These are phyloP conservation scores for Globisporangium polare DNA, from an alignment of 352 stramenopile genomes.

Conservation along the genomic window DNA sequence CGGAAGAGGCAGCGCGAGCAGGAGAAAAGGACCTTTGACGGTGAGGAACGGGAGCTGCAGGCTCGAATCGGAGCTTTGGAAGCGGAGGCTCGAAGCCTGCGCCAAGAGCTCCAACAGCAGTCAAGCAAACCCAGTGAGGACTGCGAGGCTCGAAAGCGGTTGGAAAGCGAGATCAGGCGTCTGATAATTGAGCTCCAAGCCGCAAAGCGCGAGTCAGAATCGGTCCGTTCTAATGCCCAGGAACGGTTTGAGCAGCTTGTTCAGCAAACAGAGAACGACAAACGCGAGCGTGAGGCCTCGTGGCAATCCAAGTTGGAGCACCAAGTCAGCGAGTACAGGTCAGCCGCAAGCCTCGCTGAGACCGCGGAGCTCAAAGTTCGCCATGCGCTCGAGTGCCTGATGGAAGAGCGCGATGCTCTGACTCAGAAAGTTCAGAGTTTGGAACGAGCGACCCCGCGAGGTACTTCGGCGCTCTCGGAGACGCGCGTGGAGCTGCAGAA, in stretches of 20 bases:
- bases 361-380: constrained; percentile 11
- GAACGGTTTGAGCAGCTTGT: neutral
- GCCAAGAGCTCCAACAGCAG: neutral
- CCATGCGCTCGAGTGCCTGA: constrained; percentile 12
- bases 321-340: constrained; percentile 5
- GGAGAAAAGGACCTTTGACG: constrained; percentile 23
- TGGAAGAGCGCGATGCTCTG: constrained; percentile 23
- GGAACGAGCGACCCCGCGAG: constrained; percentile 12
- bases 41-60: constrained; percentile 25
- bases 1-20: constrained; percentile 58
- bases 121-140: neutral
- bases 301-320: neutral
- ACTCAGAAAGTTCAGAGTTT: constrained; percentile 16
- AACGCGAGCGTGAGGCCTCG: neutral
- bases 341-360: constrained; percentile 15
- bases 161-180: constrained; percentile 2
- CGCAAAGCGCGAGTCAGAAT: neutral
- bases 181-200: neutral
- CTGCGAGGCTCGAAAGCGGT: neutral
- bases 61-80: constrained; percentile 18
- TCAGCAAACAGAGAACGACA: neutral
- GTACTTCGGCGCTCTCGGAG: constrained; percentile 22
- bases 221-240: neutral
- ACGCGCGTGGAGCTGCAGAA: constrained; percentile 47
- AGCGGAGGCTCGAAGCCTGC: neutral